phyloP scores from a whole-genome alignment of 169 alveolate genomes.

The Plasmodium knowlesi region DNA sequence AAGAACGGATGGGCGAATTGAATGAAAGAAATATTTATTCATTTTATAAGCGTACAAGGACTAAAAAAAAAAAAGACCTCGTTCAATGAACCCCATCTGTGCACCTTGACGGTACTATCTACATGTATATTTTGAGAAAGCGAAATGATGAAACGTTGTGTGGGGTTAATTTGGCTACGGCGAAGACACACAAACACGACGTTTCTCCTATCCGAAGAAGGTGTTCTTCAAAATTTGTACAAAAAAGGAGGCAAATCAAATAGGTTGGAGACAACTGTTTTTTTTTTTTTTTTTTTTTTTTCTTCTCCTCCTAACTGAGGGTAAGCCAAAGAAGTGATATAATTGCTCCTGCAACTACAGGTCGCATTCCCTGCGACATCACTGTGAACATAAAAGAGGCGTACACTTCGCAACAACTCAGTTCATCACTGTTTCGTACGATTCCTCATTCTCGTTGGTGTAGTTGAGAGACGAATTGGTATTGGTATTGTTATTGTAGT shows the following conservation, averaged over 20 bases:
- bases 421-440: not conserved
- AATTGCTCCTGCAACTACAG: not conserved
- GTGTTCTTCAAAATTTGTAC: not conserved
- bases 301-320: not conserved
- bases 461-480: constrained; percentile 14
- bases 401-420: not conserved
- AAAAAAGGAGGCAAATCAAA: not conserved
- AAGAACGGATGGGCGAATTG: not conserved
- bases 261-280: not conserved
- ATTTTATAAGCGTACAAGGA: not conserved
- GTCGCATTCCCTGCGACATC: not conserved
- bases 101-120: not conserved
- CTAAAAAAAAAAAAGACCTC: not conserved
- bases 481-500: not conserved
- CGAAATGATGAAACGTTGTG: not conserved
- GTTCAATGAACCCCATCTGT: not conserved
- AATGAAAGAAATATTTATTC: not conserved
- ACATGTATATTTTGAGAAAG: not conserved
- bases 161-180: not conserved
- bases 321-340: not conserved
- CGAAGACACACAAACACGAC: not conserved
- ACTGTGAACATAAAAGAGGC: not conserved
- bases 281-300: no score
- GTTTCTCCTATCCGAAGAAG: not conserved
- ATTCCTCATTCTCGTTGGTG: constrained; percentile 6